These are phyloP conservation scores for Colletotrichum echinochloae DNA, from an alignment of 2,329 filamentous ascomycete genomes.

Conservation along the genomic window DNA sequence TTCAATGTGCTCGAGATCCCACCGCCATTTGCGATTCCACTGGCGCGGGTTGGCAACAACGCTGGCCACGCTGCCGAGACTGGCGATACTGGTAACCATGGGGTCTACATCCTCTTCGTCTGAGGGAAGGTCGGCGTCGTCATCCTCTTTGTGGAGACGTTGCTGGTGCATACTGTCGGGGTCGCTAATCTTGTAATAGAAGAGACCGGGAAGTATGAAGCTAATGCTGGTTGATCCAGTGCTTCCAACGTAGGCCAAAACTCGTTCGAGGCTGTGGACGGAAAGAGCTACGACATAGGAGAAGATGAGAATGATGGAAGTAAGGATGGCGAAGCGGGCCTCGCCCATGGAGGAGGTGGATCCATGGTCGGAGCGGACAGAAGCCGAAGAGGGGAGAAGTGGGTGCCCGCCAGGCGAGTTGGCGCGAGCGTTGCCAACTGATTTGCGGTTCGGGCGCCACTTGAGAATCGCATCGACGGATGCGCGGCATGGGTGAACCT, in stretches of 20 bases:
- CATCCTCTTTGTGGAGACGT: constrained; percentile 88
- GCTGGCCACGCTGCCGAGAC: constrained; percentile 57
- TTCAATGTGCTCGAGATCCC: constrained; percentile 74
- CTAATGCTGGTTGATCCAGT: constrained; percentile 96
- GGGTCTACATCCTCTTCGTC: constrained; percentile 57
- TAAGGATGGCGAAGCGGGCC: constrained; percentile 87
- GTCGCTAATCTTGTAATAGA: constrained; percentile 98
- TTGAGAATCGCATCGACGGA: constrained; percentile 93
- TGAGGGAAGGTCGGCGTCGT: constrained; percentile 76
- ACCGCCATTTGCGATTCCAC: constrained; percentile 68
- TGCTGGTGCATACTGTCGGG: constrained; percentile 90
- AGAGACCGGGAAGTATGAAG: constrained; percentile 94
- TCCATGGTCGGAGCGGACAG: constrained; percentile 62
- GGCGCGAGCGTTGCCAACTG: constrained; percentile 53
- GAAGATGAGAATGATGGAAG: constrained; percentile 84
- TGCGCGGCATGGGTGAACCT: constrained; percentile 96
- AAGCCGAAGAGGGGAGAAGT: constrained; percentile 53
- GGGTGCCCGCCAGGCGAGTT: constrained; percentile 57
- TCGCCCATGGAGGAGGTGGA: constrained; percentile 80
- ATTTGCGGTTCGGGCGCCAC: constrained; percentile 77
- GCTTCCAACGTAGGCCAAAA: constrained; percentile 93
- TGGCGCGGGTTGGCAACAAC: constrained; percentile 53
- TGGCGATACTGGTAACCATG: constrained; percentile 59
- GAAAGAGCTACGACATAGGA: constrained; percentile 92
- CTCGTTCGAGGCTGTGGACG: constrained; percentile 88